Evolutionary conservation across 768 basidiomycete genomes (phyloP).

Genomic region (Lactifluus subvellereus): DNA sequence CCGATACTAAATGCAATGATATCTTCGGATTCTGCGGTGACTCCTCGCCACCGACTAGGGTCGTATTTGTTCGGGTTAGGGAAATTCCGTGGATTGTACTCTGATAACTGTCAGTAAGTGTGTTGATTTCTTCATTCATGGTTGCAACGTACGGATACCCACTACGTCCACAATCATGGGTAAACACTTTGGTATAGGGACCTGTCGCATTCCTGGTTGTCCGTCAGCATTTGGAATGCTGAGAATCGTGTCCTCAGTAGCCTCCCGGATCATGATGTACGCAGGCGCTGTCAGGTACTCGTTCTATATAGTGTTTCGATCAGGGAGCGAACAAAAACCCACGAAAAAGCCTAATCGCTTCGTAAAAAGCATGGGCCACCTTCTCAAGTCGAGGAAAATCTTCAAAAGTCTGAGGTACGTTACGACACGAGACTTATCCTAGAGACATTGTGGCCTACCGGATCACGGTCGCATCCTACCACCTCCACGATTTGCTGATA

Average conservation of each 20-base stretch:
- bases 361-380: conserved; percentile 29
- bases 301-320: neutral
- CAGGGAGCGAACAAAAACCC: conserved; percentile 8
- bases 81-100: conserved; percentile 35
- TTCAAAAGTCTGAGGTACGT: conserved; percentile 20
- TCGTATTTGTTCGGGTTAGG: conserved; percentile 34
- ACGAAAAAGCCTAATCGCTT: conserved; percentile 36
- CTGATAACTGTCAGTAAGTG: conserved; percentile 23
- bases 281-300: conserved; percentile 28
- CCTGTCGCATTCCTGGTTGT: conserved; percentile 19
- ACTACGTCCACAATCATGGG: conserved; percentile 31
- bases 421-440: neutral
- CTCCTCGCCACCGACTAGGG: conserved; percentile 37
- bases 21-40: conserved; percentile 14
- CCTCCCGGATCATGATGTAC: conserved; percentile 30
- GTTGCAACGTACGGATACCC: conserved; percentile 20
- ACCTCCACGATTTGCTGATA: conserved; percentile 30
- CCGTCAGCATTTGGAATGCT: conserved; percentile 12
- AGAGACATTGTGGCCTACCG: neutral
- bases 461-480: conserved; percentile 22
- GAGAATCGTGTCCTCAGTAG: conserved; percentile 28
- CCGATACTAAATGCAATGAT: conserved; percentile 24
- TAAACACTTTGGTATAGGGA: conserved; percentile 28
- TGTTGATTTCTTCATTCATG: neutral
- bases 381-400: conserved; percentile 31